These are phyloP conservation scores for Vigna nakashimae DNA, from an alignment of 306 rosid species.

Conservation along the genomic window DNA sequence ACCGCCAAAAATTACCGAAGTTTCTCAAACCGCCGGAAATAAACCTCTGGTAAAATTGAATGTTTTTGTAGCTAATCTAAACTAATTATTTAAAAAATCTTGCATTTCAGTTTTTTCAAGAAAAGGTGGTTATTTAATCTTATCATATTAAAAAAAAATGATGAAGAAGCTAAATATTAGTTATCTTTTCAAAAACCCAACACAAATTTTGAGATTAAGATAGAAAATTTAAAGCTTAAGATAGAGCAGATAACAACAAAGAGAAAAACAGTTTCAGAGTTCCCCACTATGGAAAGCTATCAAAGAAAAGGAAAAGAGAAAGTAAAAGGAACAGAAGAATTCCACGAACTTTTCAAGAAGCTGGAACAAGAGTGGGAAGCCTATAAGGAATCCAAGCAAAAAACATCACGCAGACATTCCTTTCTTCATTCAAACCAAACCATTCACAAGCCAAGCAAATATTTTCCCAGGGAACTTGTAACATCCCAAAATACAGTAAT, in stretches of 20 bases:
- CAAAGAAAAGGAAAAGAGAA: slow-evolving; percentile 33
- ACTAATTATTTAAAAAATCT: slow-evolving; percentile 7
- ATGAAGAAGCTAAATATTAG: slow-evolving; percentile 1
- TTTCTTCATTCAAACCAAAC: neutral
- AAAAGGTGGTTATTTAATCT: slow-evolving; percentile 12
- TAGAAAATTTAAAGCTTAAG: neutral
- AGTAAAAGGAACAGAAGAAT: slow-evolving; percentile 28
- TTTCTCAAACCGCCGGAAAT: too few relatives aligned
- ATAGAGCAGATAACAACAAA: too few relatives aligned
- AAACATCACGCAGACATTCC: neutral
- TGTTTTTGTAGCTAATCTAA: neutral
- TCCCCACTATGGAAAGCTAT: slow-evolving; percentile 54
- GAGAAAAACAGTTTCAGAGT: neutral
- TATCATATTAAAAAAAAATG: slow-evolving; percentile 37
- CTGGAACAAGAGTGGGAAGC: slow-evolving; percentile 62
- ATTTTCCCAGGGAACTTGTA: slow-evolving; percentile 51
- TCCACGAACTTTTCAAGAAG: slow-evolving; percentile 43
- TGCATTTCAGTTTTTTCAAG: too few relatives aligned
- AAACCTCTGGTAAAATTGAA: too few relatives aligned
- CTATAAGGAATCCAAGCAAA: slow-evolving; percentile 50
- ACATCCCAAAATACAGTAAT: too few relatives aligned
- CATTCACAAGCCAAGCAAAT: slow-evolving; percentile 28
- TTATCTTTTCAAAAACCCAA: slow-evolving; percentile 17
- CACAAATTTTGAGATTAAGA: neutral
- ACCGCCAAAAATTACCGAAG: too few relatives aligned